A percentile compares a stretch with the other conserved stretches of the same genome.
Conservation (phyloP, 768 basidiomycete genomes). For the Cystofilobasidium macerans region DNA sequence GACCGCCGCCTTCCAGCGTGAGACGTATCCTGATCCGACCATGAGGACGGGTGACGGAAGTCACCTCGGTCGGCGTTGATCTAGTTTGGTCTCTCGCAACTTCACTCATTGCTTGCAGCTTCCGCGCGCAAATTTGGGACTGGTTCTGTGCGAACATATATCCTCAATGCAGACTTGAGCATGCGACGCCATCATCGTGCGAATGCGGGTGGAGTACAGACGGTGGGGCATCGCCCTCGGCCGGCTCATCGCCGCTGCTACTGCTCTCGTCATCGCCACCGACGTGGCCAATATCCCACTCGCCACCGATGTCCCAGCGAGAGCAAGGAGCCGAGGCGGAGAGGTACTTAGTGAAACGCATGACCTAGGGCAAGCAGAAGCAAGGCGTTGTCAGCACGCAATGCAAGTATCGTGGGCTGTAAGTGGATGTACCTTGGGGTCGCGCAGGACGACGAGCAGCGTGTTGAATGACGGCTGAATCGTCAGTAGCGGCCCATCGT, state of each 20-base stretch:
- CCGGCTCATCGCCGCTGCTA: constrained; percentile 28
- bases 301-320: constrained; percentile 84
- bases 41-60: too few relatives aligned
- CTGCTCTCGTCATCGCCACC: constrained; percentile 55
- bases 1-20: too few relatives aligned
- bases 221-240: background rate
- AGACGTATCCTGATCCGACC: too few relatives aligned
- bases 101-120: too few relatives aligned
- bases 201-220: too few relatives aligned
- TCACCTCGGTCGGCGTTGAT: too few relatives aligned
- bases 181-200: too few relatives aligned
- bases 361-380: constrained; percentile 43
- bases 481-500: constrained; percentile 68
- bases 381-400: background rate
- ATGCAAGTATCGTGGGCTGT: too few relatives aligned
- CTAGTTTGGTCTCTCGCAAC: too few relatives aligned
- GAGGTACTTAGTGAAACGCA: constrained; percentile 87
- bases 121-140: too few relatives aligned
- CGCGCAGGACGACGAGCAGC: constrained; percentile 75
- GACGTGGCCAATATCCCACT: constrained; percentile 79
- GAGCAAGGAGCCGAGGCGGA: constrained; percentile 79
- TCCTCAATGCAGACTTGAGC: too few relatives aligned
- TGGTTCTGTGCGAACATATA: too few relatives aligned
- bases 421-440: constrained; percentile 47
- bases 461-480: constrained; percentile 84